Base-by-base conservation (phyloP, 345 rosid species). In the Boechera divaricarpa region DNA sequence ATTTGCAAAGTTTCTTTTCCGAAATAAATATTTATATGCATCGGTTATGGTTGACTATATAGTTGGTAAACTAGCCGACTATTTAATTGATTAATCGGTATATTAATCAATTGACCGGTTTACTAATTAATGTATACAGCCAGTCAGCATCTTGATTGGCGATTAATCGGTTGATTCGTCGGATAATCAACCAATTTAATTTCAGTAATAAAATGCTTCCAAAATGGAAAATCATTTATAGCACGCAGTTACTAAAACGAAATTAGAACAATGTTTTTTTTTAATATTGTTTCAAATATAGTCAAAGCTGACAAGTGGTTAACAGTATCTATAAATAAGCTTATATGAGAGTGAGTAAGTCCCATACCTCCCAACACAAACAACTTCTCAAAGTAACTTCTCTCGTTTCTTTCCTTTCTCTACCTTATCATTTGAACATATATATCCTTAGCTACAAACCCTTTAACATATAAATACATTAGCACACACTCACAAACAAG, bases 321-420 rank as follows among this genome's bases (percentile, higher is more conserved):
- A 49, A 28, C 39, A 67, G 10, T 47, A 63, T 39, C 70, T 78
- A 79, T 79, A 79, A 67, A 79, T 79, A 73, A 67, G 74, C 57
- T 52, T 33, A 35, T 45, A 60, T 31, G 48, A 64, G 54, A 63
- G 71, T 77, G 45, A 72, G 44, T 2, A 58, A 78, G 45, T 51
- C 63, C 5, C 41, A 73, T 39, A 66, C 24, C 77, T 45, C 38
- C 31, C 29, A 66, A 65, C 48, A 57, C 63, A 72, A 78, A 49
- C 39, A 49, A 48, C 67, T 57, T 72, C 72, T 39, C 44, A 55
- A 44, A 63, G 66, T 41, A 62, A 54, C 51, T 44, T 56, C 47
- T 56, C 47, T 77, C 38, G 44, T 47, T 56, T 69, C 65, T 26
- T 77, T 47, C 60, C 41, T 28, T 55, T 42, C 10, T 10, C 38